Evolutionary conservation across 345 rosid species (phyloP), one percentile per base, ranked within the genome.

Genomic region (Cardamine chenopodiifolia): DNA sequence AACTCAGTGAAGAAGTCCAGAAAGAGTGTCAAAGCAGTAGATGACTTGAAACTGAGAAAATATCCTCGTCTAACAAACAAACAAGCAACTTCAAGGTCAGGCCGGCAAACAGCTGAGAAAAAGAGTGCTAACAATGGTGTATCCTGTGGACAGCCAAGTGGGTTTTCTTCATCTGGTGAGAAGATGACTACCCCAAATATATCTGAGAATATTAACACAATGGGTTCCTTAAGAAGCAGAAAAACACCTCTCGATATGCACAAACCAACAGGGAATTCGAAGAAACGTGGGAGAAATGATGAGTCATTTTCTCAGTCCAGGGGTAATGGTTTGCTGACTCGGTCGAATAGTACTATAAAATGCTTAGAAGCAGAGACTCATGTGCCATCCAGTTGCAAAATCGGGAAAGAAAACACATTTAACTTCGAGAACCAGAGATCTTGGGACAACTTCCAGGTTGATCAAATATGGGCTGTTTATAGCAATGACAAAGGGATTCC

Each of bases 391-490:
- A 54, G 22, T 10, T 71, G 50, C 68, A 55, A 19, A 75, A 76
- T 63, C 62, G 10, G 63, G 47, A 71, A 61, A 55, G 76, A 34
- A 13, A 71, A 74, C 19, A 11, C 32, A 10, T 56, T 53, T 25
- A 66, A 82, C 66, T 86, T 89, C 12, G 79, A 77, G 80, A 66
- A 11, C 17, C 84, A 79, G 73, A 85, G 70, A 78, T 74, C 81
- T 3, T 53, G 31, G 76, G 86, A 79, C 39, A 85, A 77, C 12
- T 86, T 85, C 55, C 64, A 66, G 66, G 23, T 68, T 49, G 74
- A 22, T 74, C 89, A 87, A 67, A 45, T 85, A 25, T 87, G 91
- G 91, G 85, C 88, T 29, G n/a, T 84, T 11, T 79, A 68, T 52
- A 69, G 76, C n/a, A 66, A 39, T 63, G 67, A 55, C 17, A 78